Base-by-base conservation (phyloP, 2,329 filamentous ascomycete genomes). In the Fusarium pininemorale region DNA sequence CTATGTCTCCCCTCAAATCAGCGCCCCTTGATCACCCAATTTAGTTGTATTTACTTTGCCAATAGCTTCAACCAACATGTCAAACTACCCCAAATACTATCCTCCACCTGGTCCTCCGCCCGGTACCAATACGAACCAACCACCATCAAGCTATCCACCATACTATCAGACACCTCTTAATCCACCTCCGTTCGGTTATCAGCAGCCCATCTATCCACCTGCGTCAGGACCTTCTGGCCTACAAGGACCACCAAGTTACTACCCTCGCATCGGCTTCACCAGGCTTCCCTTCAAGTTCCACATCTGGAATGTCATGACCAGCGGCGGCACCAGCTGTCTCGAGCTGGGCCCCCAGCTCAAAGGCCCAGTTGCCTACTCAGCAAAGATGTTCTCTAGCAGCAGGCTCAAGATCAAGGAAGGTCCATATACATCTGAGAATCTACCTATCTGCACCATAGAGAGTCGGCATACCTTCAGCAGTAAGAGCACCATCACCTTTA, bases 361-460 rank as follows among this genome's bases (percentile, higher is more conserved):
- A 16, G 63, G 48, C 6, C 37, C 37, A 9, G 41, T 66, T 0
- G 59, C 59, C 3, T 66, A 64, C 16, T 66, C 48, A 6, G 63
- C 48, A 12, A 66, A 66, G 6, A 48, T 66, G 35, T 66, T 64
- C 48, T 64, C 59, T 2, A 66, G 63, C 22, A 66, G 48, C 13
- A 38, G 48, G 3, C 41, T 66, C 11, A 66, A 64, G 7, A 50
- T 66, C 14, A 66, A 64, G 0, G 41, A 66, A 4, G 59, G 63
- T 5, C 48, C 59, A 15, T 56, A 66, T 9, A 7, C 63, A 12
- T 66, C 63, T 5, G 59, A 10, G 9, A 28, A 39, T 2, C 13
- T 56, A 3, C 48, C 48, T 0, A 32, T 64, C 1, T 66, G 63
- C 6, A 56, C 59, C 6, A 64, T 66, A 1, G 63, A 56, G 15